phyloP scores from a whole-genome alignment of 1,139 yeast species.

The Taiozyma sp. region DNA sequence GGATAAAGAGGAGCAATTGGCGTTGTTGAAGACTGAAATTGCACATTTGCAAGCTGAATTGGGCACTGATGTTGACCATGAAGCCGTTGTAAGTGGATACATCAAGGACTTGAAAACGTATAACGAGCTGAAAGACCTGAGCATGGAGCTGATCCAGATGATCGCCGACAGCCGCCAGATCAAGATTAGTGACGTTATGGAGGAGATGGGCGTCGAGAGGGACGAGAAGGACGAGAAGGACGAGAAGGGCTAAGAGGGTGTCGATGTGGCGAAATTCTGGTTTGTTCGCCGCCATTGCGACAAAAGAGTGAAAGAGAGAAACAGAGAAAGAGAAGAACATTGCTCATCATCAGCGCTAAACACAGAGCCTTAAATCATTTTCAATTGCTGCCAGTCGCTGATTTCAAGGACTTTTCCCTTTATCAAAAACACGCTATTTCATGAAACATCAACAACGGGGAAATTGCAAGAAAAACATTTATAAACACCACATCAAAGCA shows the following conservation, averaged over 20 bases:
- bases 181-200: conserved; percentile 36
- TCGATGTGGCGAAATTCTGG: not conserved
- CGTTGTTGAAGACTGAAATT: conserved; percentile 1
- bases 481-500: too few relatives aligned
- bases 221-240: not conserved
- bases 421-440: too few relatives aligned
- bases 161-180: conserved; percentile 46
- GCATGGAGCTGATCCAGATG: conserved; percentile 41
- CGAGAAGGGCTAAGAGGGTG: not conserved
- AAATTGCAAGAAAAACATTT: too few relatives aligned
- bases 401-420: too few relatives aligned
- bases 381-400: too few relatives aligned
- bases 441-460: too few relatives aligned
- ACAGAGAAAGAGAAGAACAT: not conserved
- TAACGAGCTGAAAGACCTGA: conserved; percentile 46
- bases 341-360: too few relatives aligned
- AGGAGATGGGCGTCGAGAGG: conserved; percentile 25
- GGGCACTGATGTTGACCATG: not conserved
- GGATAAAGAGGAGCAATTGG: conserved; percentile 7
- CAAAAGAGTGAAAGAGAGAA: not conserved
- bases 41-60: conserved; percentile 4
- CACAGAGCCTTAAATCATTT: too few relatives aligned
- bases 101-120: conserved; percentile 37
- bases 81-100: conserved; percentile 34
- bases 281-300: not conserved